Evolutionary conservation across 495 filamentous ascomycete species (phyloP).

Genomic region (Neurospora sp.): DNA sequence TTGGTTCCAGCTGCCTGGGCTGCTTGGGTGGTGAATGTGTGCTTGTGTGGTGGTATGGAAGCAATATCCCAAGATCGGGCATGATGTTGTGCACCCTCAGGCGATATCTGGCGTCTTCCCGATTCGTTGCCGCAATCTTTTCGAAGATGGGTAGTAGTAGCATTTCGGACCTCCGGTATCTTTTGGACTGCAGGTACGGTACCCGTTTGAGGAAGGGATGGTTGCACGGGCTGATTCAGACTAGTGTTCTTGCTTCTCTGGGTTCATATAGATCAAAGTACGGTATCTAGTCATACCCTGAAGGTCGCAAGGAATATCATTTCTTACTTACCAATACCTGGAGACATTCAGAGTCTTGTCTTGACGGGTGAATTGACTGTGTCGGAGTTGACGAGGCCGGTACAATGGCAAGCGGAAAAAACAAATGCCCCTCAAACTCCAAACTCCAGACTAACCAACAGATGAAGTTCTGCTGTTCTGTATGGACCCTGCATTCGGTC

Average conservation of each 20-base stretch:
- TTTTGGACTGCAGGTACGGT: background rate
- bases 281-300: too few species aligned
- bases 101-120: background rate
- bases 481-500: background rate
- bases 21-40: background rate
- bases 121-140: background rate
- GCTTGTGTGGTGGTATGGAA: background rate
- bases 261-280: background rate
- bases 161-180: too few species aligned
- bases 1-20: background rate
- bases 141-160: background rate
- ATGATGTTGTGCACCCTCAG: background rate
- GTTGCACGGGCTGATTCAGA: background rate
- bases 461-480: background rate
- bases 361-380: background rate
- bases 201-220: background rate
- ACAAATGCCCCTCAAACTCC: background rate
- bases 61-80: background rate
- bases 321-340: too few species aligned
- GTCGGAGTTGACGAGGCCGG: background rate
- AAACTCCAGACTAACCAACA: background rate
- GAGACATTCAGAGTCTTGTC: background rate
- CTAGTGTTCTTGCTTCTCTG: background rate
- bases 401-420: background rate
- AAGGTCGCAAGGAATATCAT: too few species aligned